These are phyloP conservation scores for Coemansia sp. DNA, from an alignment of 192 early-diverging fungal species.

Conservation along the genomic window DNA sequence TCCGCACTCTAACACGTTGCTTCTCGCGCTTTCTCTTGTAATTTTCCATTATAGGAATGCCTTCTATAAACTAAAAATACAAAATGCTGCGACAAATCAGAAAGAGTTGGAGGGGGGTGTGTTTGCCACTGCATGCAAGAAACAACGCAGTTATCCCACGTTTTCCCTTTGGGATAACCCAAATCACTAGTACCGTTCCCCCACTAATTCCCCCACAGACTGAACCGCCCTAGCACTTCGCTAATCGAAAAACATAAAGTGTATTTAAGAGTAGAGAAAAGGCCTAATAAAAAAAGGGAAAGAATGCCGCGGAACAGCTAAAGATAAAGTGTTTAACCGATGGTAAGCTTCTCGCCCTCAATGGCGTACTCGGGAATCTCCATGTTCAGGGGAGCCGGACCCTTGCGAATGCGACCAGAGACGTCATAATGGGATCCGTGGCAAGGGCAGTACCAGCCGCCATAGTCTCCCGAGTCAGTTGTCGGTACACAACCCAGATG, in stretches of 20 bases:
- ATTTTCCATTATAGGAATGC: constrained; percentile 38
- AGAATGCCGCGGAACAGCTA: not conserved
- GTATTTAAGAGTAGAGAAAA: constrained; percentile 5
- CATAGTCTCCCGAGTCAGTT: constrained; percentile 95
- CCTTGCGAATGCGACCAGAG: constrained; percentile 96
- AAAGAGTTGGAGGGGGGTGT: too few species aligned
- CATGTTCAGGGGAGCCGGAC: constrained; percentile 96
- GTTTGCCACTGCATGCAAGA: not conserved
- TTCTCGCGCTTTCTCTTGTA: constrained; percentile 55
- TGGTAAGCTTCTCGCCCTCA: constrained; percentile 76
- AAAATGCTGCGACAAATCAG: not conserved
- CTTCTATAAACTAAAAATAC: not conserved
- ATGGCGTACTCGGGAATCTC: constrained; percentile 85
- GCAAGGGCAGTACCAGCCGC: constrained; percentile 99
- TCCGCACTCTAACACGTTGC: constrained; percentile 55
- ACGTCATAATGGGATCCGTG: constrained; percentile 99
- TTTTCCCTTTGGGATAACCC: not conserved
- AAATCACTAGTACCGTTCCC: not conserved
- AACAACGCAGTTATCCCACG: not conserved
- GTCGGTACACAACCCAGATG: constrained; percentile 97
- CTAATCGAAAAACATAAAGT: not conserved
- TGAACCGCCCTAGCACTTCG: too few species aligned
- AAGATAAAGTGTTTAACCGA: constrained; percentile 66
- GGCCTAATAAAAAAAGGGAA: constrained; percentile 4
- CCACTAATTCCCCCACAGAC: too few species aligned